Base-by-base conservation (phyloP, 2,329 filamentous ascomycete species). In the Cercospora sp. region DNA sequence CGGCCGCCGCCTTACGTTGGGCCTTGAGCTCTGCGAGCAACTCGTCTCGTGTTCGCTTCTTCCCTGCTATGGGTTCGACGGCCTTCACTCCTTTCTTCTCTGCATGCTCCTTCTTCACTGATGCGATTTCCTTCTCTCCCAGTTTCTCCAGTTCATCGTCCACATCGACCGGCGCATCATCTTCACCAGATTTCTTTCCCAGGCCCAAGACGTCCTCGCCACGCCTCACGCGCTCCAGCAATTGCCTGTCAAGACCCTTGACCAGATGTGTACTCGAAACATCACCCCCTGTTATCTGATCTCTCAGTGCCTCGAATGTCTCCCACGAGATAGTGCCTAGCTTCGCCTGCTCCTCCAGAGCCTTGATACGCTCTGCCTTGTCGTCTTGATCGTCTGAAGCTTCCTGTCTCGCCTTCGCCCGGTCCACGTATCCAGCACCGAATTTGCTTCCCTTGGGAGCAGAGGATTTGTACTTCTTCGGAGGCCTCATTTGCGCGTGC, bases 241-340 rank as follows among this genome's bases (percentile, higher is more conserved):
- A 82, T 78, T 91, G 91, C 78, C 93, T 91, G 80, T 99, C 95
- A 60, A 99, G 81, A 0, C 95, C 95, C 77, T 97, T 98, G 59
- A 98, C 90, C 72, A 97, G 81, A 83, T 97, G 93, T 13, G 93
- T 97, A 73, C 89, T 92, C 13, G 83, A 83, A 23, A 94, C 80
- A 78, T 97, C 91, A 7, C 94, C 94, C 3, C 93, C 94, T 0
- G 92, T 83, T 65, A 97, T 92, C 73, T 96, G 87, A 70, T 87
- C 87, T 36, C 91, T 84, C 48, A 94, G 79, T 74, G 86, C 88
- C 74, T 94, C 89, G 78, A 96, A 97, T 0, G 89, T 93, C 60
- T 86, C 86, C 73, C 88, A 86, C 73, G 96, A 91, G 71, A 98
- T 93, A 80, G 97, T 89, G 59, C 91, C 92, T 55, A 93, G 84